phyloP scores from a whole-genome alignment of 495 filamentous ascomycete species.

The Penicillium canariense region DNA sequence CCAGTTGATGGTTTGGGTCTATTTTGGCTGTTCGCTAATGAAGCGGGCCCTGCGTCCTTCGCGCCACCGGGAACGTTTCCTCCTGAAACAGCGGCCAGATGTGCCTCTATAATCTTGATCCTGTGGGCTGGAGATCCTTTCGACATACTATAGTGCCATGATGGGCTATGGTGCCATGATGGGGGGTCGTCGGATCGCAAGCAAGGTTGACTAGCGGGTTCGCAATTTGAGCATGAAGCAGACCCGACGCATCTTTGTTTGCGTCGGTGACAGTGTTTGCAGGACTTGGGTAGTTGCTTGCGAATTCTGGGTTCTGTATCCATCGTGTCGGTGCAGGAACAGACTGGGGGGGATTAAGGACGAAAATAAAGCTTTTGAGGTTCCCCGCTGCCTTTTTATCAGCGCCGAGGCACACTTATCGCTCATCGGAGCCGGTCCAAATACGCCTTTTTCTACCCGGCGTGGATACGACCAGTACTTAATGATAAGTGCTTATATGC shows the following conservation, averaged over 20 bases:
- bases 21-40: not conserved
- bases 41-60: not conserved
- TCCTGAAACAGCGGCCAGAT: conserved; percentile 10
- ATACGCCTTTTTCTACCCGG: not conserved
- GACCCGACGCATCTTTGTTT: conserved; percentile 29
- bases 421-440: not conserved
- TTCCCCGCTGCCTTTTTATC: not conserved
- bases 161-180: conserved; percentile 30
- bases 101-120: conserved; percentile 25
- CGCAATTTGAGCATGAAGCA: conserved; percentile 25
- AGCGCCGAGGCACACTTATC: not conserved
- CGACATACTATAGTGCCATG: conserved; percentile 33
- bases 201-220: conserved; percentile 20
- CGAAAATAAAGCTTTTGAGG: not conserved
- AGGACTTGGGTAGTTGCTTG: conserved; percentile 27
- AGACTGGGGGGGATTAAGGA: not conserved
- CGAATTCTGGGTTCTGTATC: conserved; percentile 43
- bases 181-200: conserved; percentile 16
- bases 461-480: too few relatives aligned
- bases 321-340: not conserved
- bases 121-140: conserved; percentile 23
- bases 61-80: not conserved
- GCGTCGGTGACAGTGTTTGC: conserved; percentile 26
- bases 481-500: too few relatives aligned
- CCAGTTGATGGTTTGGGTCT: not conserved